Base-by-base conservation (phyloP, 2,329 filamentous ascomycete genomes). In the Madurella mycetomatis region DNA sequence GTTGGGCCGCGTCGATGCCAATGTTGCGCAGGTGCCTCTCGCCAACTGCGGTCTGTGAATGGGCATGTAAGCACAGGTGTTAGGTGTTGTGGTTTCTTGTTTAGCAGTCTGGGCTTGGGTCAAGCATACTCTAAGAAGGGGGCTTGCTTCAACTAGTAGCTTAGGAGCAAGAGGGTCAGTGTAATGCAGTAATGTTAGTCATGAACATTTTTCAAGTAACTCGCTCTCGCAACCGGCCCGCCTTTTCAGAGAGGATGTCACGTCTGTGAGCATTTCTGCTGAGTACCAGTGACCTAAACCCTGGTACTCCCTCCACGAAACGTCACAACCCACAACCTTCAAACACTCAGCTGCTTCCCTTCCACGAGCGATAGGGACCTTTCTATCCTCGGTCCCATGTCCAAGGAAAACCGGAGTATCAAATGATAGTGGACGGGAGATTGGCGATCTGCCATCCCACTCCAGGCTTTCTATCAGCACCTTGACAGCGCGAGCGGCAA, bases 1-100 rank as follows among this genome's bases (percentile, higher is more conserved):
- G 46, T 68, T 83, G 39, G 83, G 83, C 49, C 72, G 76, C 17
- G 62, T 86, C 48, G 74, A 82, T 30, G 82, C 79, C 30, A 61
- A 64, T 5, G 76, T 75, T 25, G 66, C 63, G 32, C 71, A 78
- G 70, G 75, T 81, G 41, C 67, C 62, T 19, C 53, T 63, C 41
- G 71, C 63, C 58, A 67, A 70, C 61, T 85, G 82, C 65, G 65
- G 66, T 4, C 57, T 68, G 18, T 67, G 56, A 55, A 39, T 13
- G 32, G 47, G 31, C n/a, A n/a, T 25, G 34, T 37, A 15, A 12
- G 34, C 31, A 11, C 18, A 34, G n/a, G 11, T 17, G 16, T 31
- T 40, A 15, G 49, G 34, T 30, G 16, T 15, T 34, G 34, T 12
- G 49, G 34, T 17, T 12, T 12, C 19, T 40, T 49, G 40, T 25